phyloP scores from a whole-genome alignment of 116 monocot genomes.

The Trichopus zeylanicus region DNA sequence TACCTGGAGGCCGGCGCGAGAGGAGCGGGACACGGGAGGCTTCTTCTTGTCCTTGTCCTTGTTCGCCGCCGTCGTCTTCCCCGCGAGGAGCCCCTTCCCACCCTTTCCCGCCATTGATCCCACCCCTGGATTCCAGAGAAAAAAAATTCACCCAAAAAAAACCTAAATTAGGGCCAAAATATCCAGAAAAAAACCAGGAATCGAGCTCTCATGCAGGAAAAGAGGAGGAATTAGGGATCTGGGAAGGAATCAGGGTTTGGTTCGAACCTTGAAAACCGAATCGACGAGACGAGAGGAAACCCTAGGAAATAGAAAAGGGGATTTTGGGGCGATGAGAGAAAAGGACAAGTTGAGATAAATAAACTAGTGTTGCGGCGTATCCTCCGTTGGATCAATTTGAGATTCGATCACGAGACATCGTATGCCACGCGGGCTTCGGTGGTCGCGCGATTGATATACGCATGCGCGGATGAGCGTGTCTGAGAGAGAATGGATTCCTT shows the following conservation, averaged over 20 bases:
- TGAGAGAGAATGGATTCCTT: no score
- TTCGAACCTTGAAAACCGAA: neutral
- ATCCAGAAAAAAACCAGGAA: neutral
- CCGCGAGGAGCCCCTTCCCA: constrained; percentile 71
- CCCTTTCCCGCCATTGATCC: constrained; percentile 95
- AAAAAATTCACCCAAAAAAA: no score
- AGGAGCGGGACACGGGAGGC: constrained; percentile 67
- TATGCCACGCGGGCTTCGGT: no score
- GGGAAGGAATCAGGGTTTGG: neutral
- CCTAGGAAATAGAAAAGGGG: no score
- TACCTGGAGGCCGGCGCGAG: constrained; percentile 76
- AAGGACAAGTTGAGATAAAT: no score
- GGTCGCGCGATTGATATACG: no score
- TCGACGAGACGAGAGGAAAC: no score
- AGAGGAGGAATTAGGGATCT: neutral
- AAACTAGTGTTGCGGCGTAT: no score
- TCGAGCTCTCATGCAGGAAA: neutral
- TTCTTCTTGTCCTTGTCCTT: constrained; percentile 81
- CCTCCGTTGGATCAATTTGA: no score
- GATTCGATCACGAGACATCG: no score
- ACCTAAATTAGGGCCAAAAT: neutral
- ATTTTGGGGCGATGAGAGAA: no score
- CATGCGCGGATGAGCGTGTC: no score
- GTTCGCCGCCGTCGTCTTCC: constrained; percentile 60
- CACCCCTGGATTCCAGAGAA: neutral